Percentiles rank a stretch among this genome's conserved stretches.
phyloP scores from a whole-genome alignment of 2,329 filamentous ascomycete genomes.

The Thielaviopsis cerberus region DNA sequence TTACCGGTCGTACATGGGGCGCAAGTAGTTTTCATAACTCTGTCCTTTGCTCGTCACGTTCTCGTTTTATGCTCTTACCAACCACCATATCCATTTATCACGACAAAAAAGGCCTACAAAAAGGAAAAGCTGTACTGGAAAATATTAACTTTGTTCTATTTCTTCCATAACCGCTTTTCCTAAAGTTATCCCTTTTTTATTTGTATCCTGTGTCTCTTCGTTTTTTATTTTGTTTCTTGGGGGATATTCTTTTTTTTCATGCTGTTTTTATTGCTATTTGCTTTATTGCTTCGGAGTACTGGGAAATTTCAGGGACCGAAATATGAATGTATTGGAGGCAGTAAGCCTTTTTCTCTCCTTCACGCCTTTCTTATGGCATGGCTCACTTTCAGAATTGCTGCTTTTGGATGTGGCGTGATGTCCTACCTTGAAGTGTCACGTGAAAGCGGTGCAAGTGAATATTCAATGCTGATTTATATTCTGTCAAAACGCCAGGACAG shows the following conservation, averaged over 20 bases:
- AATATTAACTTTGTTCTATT: background rate
- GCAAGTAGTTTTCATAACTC: slow-evolving; percentile 37
- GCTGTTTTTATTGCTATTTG: background rate
- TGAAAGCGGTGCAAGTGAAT: background rate
- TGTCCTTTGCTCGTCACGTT: background rate
- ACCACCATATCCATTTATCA: background rate
- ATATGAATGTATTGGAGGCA: background rate
- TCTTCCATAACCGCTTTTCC: background rate
- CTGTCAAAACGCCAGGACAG: no score
- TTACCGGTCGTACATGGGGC: slow-evolving; percentile 70
- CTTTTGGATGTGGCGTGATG: no score
- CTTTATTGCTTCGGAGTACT: slow-evolving; percentile 3
- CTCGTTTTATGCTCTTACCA: background rate
- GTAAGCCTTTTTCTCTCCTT: no score
- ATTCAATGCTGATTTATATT: no score
- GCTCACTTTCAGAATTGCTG: no score
- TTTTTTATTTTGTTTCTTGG: background rate
- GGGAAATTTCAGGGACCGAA: slow-evolving; percentile 1
- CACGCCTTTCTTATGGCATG: no score
- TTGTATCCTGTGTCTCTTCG: background rate
- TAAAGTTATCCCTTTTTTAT: background rate
- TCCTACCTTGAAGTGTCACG: background rate
- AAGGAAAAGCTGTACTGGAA: background rate
- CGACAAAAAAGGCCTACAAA: no score
- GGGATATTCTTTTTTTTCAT: background rate